These are phyloP conservation scores for Parascedosporium putredinis DNA, from an alignment of 2,329 filamentous ascomycete species.

Conservation along the genomic window DNA sequence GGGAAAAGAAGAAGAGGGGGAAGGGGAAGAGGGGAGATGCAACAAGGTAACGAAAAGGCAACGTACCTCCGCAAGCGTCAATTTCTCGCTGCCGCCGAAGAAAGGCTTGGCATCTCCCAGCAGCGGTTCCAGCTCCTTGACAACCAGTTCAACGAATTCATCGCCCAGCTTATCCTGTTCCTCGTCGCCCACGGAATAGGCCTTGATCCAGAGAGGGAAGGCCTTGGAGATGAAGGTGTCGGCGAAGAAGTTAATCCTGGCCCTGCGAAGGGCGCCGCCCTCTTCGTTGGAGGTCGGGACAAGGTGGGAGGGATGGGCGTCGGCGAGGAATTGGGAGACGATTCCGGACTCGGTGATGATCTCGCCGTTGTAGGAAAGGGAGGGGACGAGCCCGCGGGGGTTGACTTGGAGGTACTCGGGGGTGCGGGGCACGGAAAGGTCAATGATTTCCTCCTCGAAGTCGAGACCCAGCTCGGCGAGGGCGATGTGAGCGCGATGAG, in stretches of 20 bases:
- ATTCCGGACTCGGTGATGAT: slow-evolving; percentile 66
- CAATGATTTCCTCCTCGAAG: slow-evolving; percentile 63
- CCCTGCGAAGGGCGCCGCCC: slow-evolving; percentile 49
- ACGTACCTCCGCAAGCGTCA: slow-evolving; percentile 65
- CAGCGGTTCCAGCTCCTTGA: slow-evolving; percentile 65
- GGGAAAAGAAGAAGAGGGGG: background rate
- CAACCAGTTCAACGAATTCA: slow-evolving; percentile 43
- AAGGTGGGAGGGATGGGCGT: slow-evolving; percentile 58
- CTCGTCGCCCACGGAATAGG: slow-evolving; percentile 35
- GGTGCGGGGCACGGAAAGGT: slow-evolving; percentile 57
- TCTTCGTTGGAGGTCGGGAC: slow-evolving; percentile 42
- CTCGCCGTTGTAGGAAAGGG: slow-evolving; percentile 53
- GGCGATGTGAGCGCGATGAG: slow-evolving; percentile 65
- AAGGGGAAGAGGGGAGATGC: background rate
- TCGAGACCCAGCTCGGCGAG: slow-evolving; percentile 55
- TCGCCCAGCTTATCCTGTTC: slow-evolving; percentile 38
- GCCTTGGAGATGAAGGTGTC: slow-evolving; percentile 60
- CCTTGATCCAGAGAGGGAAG: slow-evolving; percentile 33
- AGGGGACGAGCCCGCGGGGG: slow-evolving; percentile 67
- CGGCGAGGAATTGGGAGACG: slow-evolving; percentile 60
- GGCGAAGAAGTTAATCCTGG: slow-evolving; percentile 60
- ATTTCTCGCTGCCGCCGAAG: slow-evolving; percentile 50
- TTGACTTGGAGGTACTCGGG: slow-evolving; percentile 68
- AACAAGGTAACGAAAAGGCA: too few species aligned
- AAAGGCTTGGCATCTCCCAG: slow-evolving; percentile 47